Conservation (phyloP, 768 basidiomycete genomes). For the Pleurotus pulmonarius region DNA sequence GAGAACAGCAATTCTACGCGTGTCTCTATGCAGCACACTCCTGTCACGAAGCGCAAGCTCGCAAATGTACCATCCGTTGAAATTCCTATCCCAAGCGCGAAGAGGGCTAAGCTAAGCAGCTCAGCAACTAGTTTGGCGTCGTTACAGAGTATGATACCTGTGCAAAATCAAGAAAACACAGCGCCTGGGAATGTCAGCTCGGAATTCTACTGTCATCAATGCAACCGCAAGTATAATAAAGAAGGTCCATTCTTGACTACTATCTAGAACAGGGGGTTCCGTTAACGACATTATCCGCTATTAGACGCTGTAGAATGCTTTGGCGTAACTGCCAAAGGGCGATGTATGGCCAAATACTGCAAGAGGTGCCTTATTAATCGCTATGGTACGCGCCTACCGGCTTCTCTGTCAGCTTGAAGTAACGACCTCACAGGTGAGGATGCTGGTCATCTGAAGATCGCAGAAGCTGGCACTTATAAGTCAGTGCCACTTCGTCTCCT, state of each 20-base stretch:
- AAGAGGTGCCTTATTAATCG: conserved; percentile 62
- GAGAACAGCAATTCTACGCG: conserved; percentile 36
- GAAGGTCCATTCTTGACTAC: conserved; percentile 30
- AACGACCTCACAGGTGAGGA: conserved; percentile 15
- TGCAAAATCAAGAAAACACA: conserved; percentile 15
- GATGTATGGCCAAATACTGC: conserved; percentile 62
- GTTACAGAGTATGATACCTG: conserved; percentile 4
- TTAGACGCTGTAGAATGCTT: too few relatives aligned
- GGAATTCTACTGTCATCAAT: conserved; percentile 69
- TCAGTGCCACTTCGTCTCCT: too few relatives aligned
- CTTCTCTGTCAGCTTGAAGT: conserved; percentile 15
- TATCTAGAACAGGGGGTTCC: background rate
- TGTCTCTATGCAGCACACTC: conserved; percentile 17
- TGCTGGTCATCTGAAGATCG: background rate
- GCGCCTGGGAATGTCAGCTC: conserved; percentile 27
- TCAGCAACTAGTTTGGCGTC: conserved; percentile 3
- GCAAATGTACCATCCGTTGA: conserved; percentile 14
- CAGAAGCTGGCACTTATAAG: too few relatives aligned
- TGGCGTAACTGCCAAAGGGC: conserved; percentile 20
- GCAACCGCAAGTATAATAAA: conserved; percentile 56
- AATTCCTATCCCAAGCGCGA: conserved; percentile 16
- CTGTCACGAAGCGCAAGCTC: conserved; percentile 46
- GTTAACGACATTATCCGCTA: background rate
- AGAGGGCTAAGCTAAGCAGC: conserved; percentile 27
- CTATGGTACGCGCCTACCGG: conserved; percentile 50